phyloP scores from a whole-genome alignment of 2,329 filamentous ascomycete genomes.

The Grosmannia clavigera region DNA sequence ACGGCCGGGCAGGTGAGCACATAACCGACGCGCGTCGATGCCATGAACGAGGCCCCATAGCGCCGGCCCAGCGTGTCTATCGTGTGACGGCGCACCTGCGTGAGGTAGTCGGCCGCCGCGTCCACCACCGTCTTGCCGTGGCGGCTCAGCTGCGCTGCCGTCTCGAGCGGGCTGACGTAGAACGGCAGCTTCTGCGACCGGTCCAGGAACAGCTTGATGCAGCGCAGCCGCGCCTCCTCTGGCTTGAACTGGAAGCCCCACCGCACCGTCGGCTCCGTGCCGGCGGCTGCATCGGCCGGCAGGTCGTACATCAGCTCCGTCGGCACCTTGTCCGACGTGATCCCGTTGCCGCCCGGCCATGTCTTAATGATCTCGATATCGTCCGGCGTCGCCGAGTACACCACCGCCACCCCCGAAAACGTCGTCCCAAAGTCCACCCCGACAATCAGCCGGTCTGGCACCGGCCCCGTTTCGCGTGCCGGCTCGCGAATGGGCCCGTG shows the following conservation, averaged over 20 bases:
- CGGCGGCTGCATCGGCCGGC: constrained; percentile 22
- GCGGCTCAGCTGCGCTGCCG: constrained; percentile 60
- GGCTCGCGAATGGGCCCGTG: constrained; percentile 48
- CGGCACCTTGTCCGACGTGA: constrained; percentile 79
- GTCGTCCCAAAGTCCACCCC: constrained; percentile 80
- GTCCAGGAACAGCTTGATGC: constrained; percentile 77
- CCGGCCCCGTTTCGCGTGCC: constrained; percentile 35
- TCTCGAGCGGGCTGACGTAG: constrained; percentile 68
- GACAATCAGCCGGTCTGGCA: constrained; percentile 57
- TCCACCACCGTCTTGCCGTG: constrained; percentile 68
- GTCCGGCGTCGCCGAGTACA: constrained; percentile 64
- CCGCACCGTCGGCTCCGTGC: constrained; percentile 41
- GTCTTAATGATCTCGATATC: constrained; percentile 76
- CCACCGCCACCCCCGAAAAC: constrained; percentile 63
- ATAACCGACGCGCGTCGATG: constrained; percentile 62
- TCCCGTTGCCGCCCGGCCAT: constrained; percentile 73
- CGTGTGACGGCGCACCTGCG: constrained; percentile 63
- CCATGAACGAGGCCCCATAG: constrained; percentile 71
- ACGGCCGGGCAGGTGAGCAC: constrained; percentile 74
- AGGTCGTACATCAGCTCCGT: constrained; percentile 60
- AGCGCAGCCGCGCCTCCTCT: constrained; percentile 62
- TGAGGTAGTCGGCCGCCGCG: constrained; percentile 68
- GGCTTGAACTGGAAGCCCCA: constrained; percentile 79
- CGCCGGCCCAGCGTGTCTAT: constrained; percentile 64
- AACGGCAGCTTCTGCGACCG: constrained; percentile 69